These are phyloP conservation scores for Cucurbita ficifolia DNA, from an alignment of 306 rosid genomes.

Conservation along the genomic window DNA sequence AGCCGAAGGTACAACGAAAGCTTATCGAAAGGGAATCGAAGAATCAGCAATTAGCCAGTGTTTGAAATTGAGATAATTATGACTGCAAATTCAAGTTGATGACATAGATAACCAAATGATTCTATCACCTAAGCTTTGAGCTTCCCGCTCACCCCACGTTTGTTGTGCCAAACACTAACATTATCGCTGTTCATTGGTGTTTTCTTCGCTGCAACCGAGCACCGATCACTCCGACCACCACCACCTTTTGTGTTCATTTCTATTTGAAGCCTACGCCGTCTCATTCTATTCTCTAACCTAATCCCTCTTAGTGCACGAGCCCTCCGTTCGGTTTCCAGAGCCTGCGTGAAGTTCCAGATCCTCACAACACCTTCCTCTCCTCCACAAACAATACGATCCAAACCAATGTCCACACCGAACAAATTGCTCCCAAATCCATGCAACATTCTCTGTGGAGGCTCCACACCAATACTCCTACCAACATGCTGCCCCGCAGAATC, in stretches of 20 bases:
- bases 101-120: background rate
- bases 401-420: conserved; percentile 63
- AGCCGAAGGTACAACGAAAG: background rate
- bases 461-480: conserved; percentile 21
- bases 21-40: background rate
- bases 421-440: conserved; percentile 67
- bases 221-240: conserved; percentile 46
- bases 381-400: conserved; percentile 85
- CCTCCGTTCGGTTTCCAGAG: conserved; percentile 62
- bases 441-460: conserved; percentile 89
- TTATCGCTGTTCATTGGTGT: conserved; percentile 31
- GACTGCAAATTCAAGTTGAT: background rate
- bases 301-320: conserved; percentile 47
- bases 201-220: conserved; percentile 81
- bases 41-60: background rate
- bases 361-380: conserved; percentile 90
- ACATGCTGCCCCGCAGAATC: conserved; percentile 19
- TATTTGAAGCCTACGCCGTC: conserved; percentile 50
- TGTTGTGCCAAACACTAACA: conserved; percentile 45
- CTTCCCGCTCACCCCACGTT: conserved; percentile 54
- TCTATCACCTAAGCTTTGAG: conserved; percentile 42
- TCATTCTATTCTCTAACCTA: conserved; percentile 70
- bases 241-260: conserved; percentile 42
- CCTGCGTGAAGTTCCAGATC: conserved; percentile 86
- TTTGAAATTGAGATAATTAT: background rate